Percentiles rank a stretch among this genome's conserved stretches.
Conservation (phyloP, 179 eudicot species). For the Spinacia oleracea region DNA sequence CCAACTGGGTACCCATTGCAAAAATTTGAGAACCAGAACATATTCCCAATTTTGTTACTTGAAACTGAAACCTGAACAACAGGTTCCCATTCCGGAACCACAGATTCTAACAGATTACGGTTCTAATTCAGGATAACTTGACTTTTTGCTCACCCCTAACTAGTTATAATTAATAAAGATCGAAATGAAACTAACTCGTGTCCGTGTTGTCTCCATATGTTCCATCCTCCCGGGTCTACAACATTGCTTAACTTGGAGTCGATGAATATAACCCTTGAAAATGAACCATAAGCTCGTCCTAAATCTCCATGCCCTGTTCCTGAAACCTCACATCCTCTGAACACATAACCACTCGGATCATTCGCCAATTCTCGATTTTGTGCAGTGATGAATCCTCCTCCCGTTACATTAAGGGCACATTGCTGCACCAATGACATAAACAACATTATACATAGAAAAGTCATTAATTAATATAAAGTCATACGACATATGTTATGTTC, state of each 20-base stretch:
- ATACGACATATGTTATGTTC: too few species aligned
- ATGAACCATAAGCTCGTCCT: constrained; percentile 23
- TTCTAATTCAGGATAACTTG: too few species aligned
- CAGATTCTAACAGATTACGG: too few species aligned
- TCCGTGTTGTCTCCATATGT: constrained; percentile 17
- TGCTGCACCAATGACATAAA: not conserved
- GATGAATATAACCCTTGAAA: constrained; percentile 18
- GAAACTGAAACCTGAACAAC: too few species aligned
- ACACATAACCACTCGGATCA: constrained; percentile 20
- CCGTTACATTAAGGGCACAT: constrained; percentile 16
- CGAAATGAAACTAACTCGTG: constrained; percentile 25
- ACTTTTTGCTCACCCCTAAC: too few species aligned
- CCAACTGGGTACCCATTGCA: too few species aligned
- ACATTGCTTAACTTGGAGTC: not conserved
- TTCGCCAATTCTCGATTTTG: not conserved
- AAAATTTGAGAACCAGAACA: too few species aligned
- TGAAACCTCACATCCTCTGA: not conserved
- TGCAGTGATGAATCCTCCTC: constrained; percentile 17
- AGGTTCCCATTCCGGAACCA: too few species aligned
- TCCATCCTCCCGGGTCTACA: constrained; percentile 18
- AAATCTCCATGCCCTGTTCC: constrained; percentile 11
- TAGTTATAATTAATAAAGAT: not conserved
- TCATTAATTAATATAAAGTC: too few species aligned
- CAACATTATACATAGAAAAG: not conserved
- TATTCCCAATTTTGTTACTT: too few species aligned